Base-by-base conservation (phyloP, 2,329 filamentous ascomycete species). In the Aspergillus ruber region DNA sequence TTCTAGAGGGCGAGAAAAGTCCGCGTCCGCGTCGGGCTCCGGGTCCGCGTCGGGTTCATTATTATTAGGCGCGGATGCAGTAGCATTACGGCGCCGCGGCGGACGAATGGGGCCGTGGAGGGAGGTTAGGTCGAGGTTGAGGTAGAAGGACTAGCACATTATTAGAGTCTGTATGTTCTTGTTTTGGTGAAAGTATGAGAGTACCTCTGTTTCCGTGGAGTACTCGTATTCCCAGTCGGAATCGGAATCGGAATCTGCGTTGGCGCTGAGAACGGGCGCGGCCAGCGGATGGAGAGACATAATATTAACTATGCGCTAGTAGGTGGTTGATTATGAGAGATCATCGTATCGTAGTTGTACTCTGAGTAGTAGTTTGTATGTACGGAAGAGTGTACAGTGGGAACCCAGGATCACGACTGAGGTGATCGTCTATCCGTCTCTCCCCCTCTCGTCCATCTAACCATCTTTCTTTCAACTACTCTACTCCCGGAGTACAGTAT, bases 181-280 rank as follows among this genome's bases (percentile, higher is more conserved):
- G n/a, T n/a, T n/a, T n/a, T n/a, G n/a, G n/a, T n/a, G n/a, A n/a
- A n/a, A n/a, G n/a, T n/a, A n/a, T n/a, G n/a, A n/a, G n/a, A n/a
- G n/a, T n/a, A 78, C 78, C 66, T 79, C 78, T 21, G 73, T 77
- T 44, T 78, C 74, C 6, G 68, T 66, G 56, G 76, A 64, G 53
- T 82, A 82, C 56, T 83, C 80, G 61, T 82, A 83, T 55, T 83
- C 80, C 68, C 77, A 83, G n/a, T 81, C 75, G 7, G 63, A 67
- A 32, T 70, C 69, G 36, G 36, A 20, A 18, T 66, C 69, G n/a
- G 73, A 70, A 13, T 69, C 61, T 32, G 66, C 56, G 25, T 5
- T 29, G 25, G 25, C 25, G 25, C 25, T 29, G 15, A 5, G 36
- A 41, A 62, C 51, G 29, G 52, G 43, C 33, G 56, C 55, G 15